phyloP scores from a whole-genome alignment of 345 rosid species.

The Salix koriyanagi region DNA sequence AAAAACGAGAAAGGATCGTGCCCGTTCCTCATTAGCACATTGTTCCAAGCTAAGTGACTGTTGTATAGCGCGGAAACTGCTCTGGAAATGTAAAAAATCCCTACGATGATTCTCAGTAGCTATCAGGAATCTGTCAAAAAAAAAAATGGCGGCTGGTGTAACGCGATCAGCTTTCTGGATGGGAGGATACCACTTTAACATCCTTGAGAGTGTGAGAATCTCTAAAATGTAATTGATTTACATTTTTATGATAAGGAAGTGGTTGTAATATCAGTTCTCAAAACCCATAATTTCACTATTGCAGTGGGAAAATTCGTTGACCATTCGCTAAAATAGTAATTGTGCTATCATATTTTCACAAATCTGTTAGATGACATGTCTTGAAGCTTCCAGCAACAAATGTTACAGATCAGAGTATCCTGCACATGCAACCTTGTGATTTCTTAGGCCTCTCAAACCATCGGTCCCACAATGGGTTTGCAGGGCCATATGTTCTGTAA shows the following conservation, averaged over 20 bases:
- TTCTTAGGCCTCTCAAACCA: slow-evolving; percentile 78
- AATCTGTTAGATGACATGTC: slow-evolving; percentile 8
- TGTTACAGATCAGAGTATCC: slow-evolving; percentile 46
- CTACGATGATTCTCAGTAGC: neutral
- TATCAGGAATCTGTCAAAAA: neutral
- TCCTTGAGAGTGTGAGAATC: neutral
- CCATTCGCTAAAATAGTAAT: slow-evolving; percentile 13
- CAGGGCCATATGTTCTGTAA: slow-evolving; percentile 62
- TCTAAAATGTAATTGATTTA: neutral
- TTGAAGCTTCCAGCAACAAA: slow-evolving; percentile 17
- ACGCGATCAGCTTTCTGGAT: neutral
- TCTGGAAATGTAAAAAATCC: neutral
- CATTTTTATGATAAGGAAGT: slow-evolving; percentile 11
- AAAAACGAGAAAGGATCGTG: no score
- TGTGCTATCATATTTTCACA: slow-evolving; percentile 15
- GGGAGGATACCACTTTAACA: neutral
- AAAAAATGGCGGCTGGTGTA: neutral
- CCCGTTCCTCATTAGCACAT: neutral
- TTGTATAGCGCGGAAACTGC: neutral
- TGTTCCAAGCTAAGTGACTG: neutral
- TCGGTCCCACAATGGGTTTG: slow-evolving; percentile 57
- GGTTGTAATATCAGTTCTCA: slow-evolving; percentile 10
- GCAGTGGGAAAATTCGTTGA: slow-evolving; percentile 10
- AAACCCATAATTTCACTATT: neutral
- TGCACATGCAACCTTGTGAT: slow-evolving; percentile 55